These are phyloP conservation scores for Aspergillus fischeri DNA, from an alignment of 2,329 filamentous ascomycete genomes.

Conservation along the genomic window DNA sequence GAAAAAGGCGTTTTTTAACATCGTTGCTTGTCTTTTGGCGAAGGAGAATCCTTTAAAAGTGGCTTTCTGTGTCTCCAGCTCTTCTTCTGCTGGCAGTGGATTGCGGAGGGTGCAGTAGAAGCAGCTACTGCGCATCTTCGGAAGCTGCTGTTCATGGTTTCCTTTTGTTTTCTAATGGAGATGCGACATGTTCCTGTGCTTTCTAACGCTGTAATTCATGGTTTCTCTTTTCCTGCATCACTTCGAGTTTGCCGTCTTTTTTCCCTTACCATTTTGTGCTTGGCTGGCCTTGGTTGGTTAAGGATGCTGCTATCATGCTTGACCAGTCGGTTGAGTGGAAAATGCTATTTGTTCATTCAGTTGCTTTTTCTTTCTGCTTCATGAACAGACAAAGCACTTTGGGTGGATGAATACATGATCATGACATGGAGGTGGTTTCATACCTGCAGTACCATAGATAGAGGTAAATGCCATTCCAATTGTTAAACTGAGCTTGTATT, in stretches of 20 bases:
- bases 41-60: conserved; percentile 34
- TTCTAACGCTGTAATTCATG: conserved; percentile 33
- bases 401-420: conserved; percentile 27
- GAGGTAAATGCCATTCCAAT: conserved; percentile 32
- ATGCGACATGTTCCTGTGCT: conserved; percentile 34
- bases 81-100: conserved; percentile 27
- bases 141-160: conserved; percentile 30
- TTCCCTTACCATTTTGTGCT: conserved; percentile 28
- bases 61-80: conserved; percentile 37
- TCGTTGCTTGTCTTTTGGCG: conserved; percentile 26
- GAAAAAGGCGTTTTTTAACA: conserved; percentile 22
- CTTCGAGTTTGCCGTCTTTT: conserved; percentile 25
- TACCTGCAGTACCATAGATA: conserved; percentile 32
- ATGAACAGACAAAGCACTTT: conserved; percentile 20
- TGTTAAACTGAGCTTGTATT: conserved; percentile 5
- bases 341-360: conserved; percentile 34
- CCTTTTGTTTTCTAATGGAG: conserved; percentile 35
- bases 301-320: conserved; percentile 34
- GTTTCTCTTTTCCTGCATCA: conserved; percentile 27
- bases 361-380: conserved; percentile 17
- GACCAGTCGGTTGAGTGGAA: conserved; percentile 35
- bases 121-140: conserved; percentile 3
- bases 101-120: conserved; percentile 14
- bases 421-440: conserved; percentile 28
- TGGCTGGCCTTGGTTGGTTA: conserved; percentile 36